These are phyloP conservation scores for Pseudopithomyces chartarum DNA, from an alignment of 2,329 filamentous ascomycete genomes.

Conservation along the genomic window DNA sequence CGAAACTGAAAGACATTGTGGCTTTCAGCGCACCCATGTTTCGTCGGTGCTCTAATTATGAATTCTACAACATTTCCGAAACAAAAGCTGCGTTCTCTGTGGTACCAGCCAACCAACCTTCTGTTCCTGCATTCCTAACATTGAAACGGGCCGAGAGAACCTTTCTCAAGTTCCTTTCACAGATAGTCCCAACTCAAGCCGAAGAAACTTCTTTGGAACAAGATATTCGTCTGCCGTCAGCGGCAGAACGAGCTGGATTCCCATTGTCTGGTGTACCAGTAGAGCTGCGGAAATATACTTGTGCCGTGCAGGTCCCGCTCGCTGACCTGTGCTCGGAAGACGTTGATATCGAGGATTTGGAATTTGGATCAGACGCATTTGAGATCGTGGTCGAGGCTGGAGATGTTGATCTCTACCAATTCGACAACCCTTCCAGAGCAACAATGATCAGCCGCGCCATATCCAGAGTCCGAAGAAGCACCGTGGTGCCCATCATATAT, in stretches of 20 bases:
- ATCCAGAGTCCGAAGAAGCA: conserved; percentile 65
- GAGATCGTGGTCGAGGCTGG: conserved; percentile 61
- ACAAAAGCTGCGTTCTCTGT: conserved; percentile 28
- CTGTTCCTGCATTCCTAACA: conserved; percentile 64
- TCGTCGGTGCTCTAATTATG: conserved; percentile 71
- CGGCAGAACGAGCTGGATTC: conserved; percentile 45
- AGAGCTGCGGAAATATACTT: conserved; percentile 68
- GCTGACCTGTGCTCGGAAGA: conserved; percentile 59
- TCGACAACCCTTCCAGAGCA: conserved; percentile 20
- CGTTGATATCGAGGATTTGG: conserved; percentile 67
- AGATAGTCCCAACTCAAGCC: conserved; percentile 60
- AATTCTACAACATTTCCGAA: conserved; percentile 78
- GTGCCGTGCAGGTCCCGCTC: conserved; percentile 67
- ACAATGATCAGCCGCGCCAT: conserved; percentile 62
- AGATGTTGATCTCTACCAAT: conserved; percentile 20
- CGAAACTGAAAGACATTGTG: conserved; percentile 64
- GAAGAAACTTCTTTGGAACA: conserved; percentile 62
- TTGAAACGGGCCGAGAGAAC: conserved; percentile 71
- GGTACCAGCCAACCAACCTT: conserved; percentile 34
- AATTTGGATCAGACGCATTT: conserved; percentile 70
- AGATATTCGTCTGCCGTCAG: conserved; percentile 36
- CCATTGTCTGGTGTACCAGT: conserved; percentile 66
- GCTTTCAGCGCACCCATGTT: conserved; percentile 63
- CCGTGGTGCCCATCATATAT: conserved; percentile 57
- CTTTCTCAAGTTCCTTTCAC: conserved; percentile 70